A percentile compares a stretch with the other conserved stretches of the same genome.
Conservation (phyloP, 1,284 basidiomycete genomes). For the Cryptococcus neoformans region DNA sequence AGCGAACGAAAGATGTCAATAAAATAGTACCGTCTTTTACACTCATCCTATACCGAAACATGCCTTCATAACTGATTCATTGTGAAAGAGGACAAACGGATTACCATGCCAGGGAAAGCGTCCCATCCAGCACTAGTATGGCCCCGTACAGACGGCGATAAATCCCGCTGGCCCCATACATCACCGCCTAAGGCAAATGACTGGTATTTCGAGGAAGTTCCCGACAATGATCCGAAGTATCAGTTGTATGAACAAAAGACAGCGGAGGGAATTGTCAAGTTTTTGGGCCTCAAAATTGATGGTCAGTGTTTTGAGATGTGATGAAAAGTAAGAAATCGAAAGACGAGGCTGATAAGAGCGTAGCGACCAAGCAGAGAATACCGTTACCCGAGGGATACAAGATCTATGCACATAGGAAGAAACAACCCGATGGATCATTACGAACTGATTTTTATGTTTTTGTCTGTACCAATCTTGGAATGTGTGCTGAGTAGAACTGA, state of each 20-base stretch:
- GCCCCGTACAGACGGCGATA: constrained; percentile 24
- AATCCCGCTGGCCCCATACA: constrained; percentile 16
- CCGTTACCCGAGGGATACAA: constrained; percentile 32
- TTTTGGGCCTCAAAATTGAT: constrained; percentile 12
- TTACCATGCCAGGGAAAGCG: background rate
- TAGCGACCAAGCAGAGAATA: constrained; percentile 15
- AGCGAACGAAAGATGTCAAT: no score
- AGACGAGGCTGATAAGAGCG: background rate
- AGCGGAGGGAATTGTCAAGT: constrained; percentile 12
- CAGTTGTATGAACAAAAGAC: constrained; percentile 23
- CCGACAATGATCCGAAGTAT: constrained; percentile 17
- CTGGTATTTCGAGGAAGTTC: constrained; percentile 13
- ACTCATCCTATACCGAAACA: no score
- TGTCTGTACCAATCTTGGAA: constrained; percentile 15
- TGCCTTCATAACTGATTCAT: no score
- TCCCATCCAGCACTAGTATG: constrained; percentile 18
- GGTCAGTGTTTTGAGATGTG: constrained; percentile 1
- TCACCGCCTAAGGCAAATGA: background rate
- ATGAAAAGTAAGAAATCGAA: background rate
- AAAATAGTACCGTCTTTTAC: no score
- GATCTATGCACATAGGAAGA: constrained; percentile 31
- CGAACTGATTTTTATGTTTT: constrained; percentile 34
- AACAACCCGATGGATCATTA: constrained; percentile 14
- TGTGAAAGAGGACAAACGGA: no score
- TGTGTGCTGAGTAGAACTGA: background rate